Conservation (phyloP, 2,329 filamentous ascomycete species). For the Leptographium lundbergii region DNA sequence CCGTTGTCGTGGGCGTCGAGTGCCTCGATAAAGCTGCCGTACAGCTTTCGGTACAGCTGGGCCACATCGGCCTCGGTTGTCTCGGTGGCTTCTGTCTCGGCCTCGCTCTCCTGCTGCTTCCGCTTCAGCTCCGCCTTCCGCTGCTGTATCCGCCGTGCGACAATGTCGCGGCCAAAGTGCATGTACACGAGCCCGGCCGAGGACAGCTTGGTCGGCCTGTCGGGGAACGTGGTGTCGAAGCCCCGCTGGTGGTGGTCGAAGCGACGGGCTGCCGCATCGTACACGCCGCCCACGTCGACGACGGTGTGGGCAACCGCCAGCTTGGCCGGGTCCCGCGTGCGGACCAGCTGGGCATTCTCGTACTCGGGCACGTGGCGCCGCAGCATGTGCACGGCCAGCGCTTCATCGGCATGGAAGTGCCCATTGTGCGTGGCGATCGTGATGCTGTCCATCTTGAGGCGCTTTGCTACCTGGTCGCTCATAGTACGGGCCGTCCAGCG, state of each 20-base stretch:
- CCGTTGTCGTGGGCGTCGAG: slow-evolving; percentile 98
- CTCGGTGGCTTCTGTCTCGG: slow-evolving; percentile 15
- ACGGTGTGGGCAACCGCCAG: slow-evolving; percentile 84
- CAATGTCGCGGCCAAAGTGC: slow-evolving; percentile 82
- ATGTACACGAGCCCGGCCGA: slow-evolving; percentile 90
- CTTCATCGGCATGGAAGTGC: slow-evolving; percentile 98
- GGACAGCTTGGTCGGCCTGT: slow-evolving; percentile 75
- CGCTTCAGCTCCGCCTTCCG: slow-evolving; percentile 16
- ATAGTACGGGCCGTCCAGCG: slow-evolving; percentile 23
- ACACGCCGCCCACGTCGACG: slow-evolving; percentile 94
- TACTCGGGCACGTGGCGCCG: slow-evolving; percentile 71
- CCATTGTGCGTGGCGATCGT: slow-evolving; percentile 92
- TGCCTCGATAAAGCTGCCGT: slow-evolving; percentile 87
- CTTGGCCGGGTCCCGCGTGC: slow-evolving; percentile 71
- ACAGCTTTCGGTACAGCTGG: slow-evolving; percentile 76
- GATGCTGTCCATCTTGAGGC: slow-evolving; percentile 62
- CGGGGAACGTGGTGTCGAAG: slow-evolving; percentile 77
- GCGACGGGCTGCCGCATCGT: slow-evolving; percentile 62
- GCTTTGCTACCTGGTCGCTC: slow-evolving; percentile 61
- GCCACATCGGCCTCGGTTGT: slow-evolving; percentile 46
- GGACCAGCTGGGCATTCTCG: slow-evolving; percentile 57
- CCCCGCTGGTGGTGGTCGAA: slow-evolving; percentile 97
- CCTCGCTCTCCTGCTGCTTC: background rate
- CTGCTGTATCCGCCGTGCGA: slow-evolving; percentile 48
- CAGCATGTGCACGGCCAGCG: slow-evolving; percentile 91